Base-by-base conservation (phyloP, 2,329 filamentous ascomycete species). In the Cladophialophora immunda region DNA sequence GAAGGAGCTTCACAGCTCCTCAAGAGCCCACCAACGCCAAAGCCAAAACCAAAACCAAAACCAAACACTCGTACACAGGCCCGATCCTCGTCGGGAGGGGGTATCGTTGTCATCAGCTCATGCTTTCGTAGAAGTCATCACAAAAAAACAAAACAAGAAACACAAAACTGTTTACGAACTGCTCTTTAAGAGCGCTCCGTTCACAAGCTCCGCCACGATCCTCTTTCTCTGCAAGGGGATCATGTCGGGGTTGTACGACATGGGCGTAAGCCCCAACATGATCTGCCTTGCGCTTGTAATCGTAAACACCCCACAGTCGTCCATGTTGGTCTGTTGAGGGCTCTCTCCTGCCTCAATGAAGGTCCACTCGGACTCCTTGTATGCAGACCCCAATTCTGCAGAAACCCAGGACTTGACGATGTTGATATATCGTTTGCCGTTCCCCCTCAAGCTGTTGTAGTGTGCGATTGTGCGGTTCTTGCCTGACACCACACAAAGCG, bases 241-340 rank as follows among this genome's bases (percentile, higher is more conserved):
- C 63, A 83, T 77, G 4, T 61, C 63, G 4, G 81, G 75, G 13
- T 76, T 75, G 68, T 82, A 82, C 2, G 75, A 76, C 61, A 79
- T 76, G 58, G 82, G 80, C 56, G 68, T 68, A 30, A 82, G 72
- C 17, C 78, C 79, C 30, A 83, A 71, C 58, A 80, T 78, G 58
- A 83, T 76, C 64, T 82, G 78, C 68, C 83, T 83, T 57, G 82
- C 82, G 4, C 79, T 83, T 9, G 81, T 82, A 22, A 83, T 74
- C 22, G 82, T 76, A 68, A 84, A 84, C 2, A 83, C 82, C n/a
- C 82, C 82, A 65, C 82, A 84, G 66, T 84, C 82, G 61, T 78
- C 80, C 30, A 78, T 78, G 66, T 84, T 84, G 64, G 79, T 71
- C 67, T 84, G 82, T 64, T 77, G 76, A 6, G 82, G 81, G 5